Percentiles rank a stretch among this genome's conserved stretches.
Conservation (phyloP, 495 filamentous ascomycete genomes). For the Talaromyces wortmannii region DNA sequence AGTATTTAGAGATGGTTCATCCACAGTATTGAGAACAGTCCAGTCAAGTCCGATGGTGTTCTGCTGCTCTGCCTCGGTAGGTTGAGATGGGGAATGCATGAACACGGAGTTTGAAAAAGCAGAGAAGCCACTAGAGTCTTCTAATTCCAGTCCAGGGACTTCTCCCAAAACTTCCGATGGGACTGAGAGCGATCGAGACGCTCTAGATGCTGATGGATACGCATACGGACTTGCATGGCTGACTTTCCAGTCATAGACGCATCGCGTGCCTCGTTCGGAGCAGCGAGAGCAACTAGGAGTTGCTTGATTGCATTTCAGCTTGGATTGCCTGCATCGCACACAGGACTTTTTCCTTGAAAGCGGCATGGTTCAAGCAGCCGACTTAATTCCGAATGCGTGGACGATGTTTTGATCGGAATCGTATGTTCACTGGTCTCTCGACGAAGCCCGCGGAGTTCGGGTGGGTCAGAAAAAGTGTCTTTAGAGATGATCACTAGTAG, state of each 20-base stretch:
- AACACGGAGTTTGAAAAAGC: not conserved
- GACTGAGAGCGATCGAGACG: not conserved
- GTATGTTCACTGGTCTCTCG: not conserved
- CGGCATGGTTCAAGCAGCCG: not conserved
- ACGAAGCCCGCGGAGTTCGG: slow-evolving; percentile 1
- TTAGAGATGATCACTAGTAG: no score
- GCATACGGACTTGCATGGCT: not conserved
- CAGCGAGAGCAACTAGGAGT: slow-evolving; percentile 3
- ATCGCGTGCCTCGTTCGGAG: not conserved
- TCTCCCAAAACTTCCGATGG: not conserved
- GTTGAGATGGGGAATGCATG: not conserved
- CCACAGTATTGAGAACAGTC: not conserved
- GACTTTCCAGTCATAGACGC: slow-evolving; percentile 1
- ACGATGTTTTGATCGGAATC: no score
- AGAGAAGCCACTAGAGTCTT: not conserved
- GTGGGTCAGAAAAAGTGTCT: not conserved
- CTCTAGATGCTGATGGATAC: not conserved
- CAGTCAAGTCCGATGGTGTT: not conserved
- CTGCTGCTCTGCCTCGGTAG: not conserved
- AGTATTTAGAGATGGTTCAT: not conserved
- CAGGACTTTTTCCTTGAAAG: slow-evolving; percentile 3
- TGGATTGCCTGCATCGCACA: slow-evolving; percentile 4
- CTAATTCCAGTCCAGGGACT: not conserved
- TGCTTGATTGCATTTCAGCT: slow-evolving; percentile 1
- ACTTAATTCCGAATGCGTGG: not conserved